Evolutionary conservation across 257 asterid species (phyloP), one percentile per base, ranked within the genome.

Genomic region (Solanum pennellii): DNA sequence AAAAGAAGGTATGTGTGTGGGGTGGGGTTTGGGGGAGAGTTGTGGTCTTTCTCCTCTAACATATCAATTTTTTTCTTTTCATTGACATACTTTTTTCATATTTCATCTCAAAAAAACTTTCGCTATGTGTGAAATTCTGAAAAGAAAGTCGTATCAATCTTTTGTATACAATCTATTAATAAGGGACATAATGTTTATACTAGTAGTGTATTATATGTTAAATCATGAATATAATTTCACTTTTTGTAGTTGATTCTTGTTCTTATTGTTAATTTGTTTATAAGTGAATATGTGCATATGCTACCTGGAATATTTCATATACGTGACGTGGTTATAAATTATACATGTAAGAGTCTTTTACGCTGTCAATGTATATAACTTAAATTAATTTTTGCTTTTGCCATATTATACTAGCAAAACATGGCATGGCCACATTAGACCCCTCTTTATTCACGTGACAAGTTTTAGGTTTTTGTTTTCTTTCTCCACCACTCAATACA

Each of bases 391-490:
- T 9, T 10, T 10, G 18, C 49, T 73, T 37, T 79, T 79, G 16
- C 25, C 16, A 44, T 79, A 9, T 79, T 75, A 75, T 25, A 15
- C 66, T 27, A 79, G 42, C 66, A 45, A 79, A 15, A 45, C 66
- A 27, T 79, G 41, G 37, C 66, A 45, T 80, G 68, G 39, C 42
- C 27, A 47, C 60, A 27, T 27, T 45, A 45, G 66, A 27, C 42
- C 66, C 66, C 49, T 65, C 42, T 59, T 80, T 15, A 68, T 80
- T 80, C 84, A 80, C 84, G 68, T 45, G 84, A 62, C 31, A 47
- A 47, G 84, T 47, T 80, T 9, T 27, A 27, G 18, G 25, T 29
- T 27, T 91, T 91, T 90, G 90, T 90, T 82, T 76, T 87, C 85
- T 88, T 90, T 73, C 89, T 20, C 59, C 73, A 47, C 42, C 66